Conservation (phyloP, 2,329 filamentous ascomycete genomes). For the Cadophora sp. region DNA sequence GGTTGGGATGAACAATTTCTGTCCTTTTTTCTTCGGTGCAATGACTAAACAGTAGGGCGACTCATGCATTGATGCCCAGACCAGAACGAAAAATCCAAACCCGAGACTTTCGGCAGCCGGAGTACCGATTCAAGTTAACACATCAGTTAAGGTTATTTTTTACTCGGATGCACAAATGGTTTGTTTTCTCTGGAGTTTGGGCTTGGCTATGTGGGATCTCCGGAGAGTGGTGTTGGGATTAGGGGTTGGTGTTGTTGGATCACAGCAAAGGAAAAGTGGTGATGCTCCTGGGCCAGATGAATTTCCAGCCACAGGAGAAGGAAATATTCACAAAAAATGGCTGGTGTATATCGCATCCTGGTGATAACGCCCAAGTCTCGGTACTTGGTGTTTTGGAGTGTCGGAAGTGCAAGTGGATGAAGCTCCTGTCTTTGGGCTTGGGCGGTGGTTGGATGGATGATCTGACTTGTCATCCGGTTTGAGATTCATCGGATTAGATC, state of each 20-base stretch:
- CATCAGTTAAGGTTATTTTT: not conserved
- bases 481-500: constrained; percentile 2
- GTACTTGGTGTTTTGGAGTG: not conserved
- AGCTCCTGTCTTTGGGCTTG: constrained; percentile 1
- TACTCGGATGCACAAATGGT: not conserved
- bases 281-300: not conserved
- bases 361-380: constrained; percentile 10
- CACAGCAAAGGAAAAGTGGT: not conserved
- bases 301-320: not conserved
- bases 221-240: constrained; percentile 7
- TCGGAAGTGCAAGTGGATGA: not conserved
- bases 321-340: not conserved
- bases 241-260: constrained; percentile 1
- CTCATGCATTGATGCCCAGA: constrained; percentile 17
- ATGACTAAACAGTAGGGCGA: not conserved
- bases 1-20: constrained; percentile 6
- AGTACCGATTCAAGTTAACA: not conserved
- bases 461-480: constrained; percentile 10
- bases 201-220: not conserved
- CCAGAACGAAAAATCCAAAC: not conserved
- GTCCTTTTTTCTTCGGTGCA: not conserved
- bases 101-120: not conserved
- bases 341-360: constrained; percentile 3
- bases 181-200: constrained; percentile 1
- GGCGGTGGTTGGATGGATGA: constrained; percentile 10